Evolutionary conservation across 495 filamentous ascomycete species (phyloP).

Genomic region (Cercophora scortea): DNA sequence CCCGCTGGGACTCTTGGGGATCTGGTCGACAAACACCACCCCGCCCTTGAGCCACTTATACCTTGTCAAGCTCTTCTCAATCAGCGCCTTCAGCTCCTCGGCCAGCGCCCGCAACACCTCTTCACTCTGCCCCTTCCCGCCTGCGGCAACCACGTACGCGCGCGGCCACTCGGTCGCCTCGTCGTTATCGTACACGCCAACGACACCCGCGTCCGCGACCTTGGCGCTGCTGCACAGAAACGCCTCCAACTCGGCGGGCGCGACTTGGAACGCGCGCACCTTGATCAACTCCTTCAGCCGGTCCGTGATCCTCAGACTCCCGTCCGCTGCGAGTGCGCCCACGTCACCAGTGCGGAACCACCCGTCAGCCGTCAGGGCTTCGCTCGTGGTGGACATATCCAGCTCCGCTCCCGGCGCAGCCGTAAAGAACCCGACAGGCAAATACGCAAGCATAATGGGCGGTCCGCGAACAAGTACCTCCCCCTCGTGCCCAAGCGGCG

Average conservation of each 20-base stretch:
- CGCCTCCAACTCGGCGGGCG: constrained; percentile 64
- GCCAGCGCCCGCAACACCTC: constrained; percentile 46
- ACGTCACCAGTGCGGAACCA: constrained; percentile 63
- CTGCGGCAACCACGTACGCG: constrained; percentile 19
- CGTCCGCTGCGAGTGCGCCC: constrained; percentile 48
- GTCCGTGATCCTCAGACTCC: constrained; percentile 64
- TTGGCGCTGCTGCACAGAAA: constrained; percentile 48
- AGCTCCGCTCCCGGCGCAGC: not conserved
- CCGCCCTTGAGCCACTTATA: constrained; percentile 61
- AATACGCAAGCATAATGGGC: constrained; percentile 50
- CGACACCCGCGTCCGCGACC: constrained; percentile 55
- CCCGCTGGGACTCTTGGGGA: constrained; percentile 61
- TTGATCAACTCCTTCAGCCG: constrained; percentile 76
- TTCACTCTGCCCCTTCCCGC: constrained; percentile 42
- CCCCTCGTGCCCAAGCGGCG: constrained; percentile 43
- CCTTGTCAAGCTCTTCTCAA: constrained; percentile 52
- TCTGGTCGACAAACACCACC: constrained; percentile 52
- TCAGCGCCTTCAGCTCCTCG: constrained; percentile 31
- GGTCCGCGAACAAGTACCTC: constrained; percentile 54
- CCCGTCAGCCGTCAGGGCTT: constrained; percentile 53
- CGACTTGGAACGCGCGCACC: constrained; percentile 64
- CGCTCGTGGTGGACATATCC: constrained; percentile 41
- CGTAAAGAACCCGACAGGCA: constrained; percentile 20
- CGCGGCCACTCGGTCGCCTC: constrained; percentile 33
- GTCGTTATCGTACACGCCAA: constrained; percentile 57